Evolutionary conservation across 208 protist genomes (phyloP).

Genomic region (Angomonas desouzai): DNA sequence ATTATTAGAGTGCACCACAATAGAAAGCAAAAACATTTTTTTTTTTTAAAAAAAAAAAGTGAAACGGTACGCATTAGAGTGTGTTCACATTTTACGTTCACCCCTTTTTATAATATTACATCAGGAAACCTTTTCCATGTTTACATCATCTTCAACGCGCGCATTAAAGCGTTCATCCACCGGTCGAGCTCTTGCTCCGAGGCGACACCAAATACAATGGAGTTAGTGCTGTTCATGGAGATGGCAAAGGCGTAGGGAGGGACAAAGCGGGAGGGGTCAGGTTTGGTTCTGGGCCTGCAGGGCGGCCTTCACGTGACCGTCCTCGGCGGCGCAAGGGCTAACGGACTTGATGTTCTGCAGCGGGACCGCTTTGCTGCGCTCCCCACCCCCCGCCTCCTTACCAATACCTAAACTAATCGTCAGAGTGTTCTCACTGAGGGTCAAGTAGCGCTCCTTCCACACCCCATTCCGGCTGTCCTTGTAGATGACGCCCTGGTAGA

Average conservation of each 20-base stretch:
- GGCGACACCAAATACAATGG: conserved; percentile 65
- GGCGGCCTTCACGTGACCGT: conserved; percentile 33
- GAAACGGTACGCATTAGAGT: too few species aligned
- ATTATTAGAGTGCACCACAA: too few species aligned
- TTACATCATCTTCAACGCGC: conserved; percentile 66
- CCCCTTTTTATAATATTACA: too few species aligned
- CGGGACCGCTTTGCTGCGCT: conserved; percentile 68
- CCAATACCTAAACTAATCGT: conserved; percentile 66
- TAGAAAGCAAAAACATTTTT: background rate
- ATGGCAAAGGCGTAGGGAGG: conserved; percentile 68
- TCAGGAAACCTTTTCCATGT: too few species aligned
- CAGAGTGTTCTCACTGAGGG: conserved; percentile 53
- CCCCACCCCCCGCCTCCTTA: conserved; percentile 46
- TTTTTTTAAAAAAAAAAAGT: background rate
- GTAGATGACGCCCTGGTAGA: conserved; percentile 76
- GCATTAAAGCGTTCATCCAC: conserved; percentile 66
- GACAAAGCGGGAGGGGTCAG: conserved; percentile 17
- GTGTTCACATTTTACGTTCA: too few species aligned
- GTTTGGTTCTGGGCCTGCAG: conserved; percentile 4
- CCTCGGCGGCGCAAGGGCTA: conserved; percentile 40
- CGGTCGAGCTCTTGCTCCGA: conserved; percentile 54
- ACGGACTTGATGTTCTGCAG: conserved; percentile 65
- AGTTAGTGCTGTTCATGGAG: conserved; percentile 59
- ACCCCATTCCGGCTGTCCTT: conserved; percentile 66
- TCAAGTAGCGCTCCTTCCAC: conserved; percentile 82